phyloP scores from a whole-genome alignment of 768 basidiomycete species.

The Hemileccinum impolitum region DNA sequence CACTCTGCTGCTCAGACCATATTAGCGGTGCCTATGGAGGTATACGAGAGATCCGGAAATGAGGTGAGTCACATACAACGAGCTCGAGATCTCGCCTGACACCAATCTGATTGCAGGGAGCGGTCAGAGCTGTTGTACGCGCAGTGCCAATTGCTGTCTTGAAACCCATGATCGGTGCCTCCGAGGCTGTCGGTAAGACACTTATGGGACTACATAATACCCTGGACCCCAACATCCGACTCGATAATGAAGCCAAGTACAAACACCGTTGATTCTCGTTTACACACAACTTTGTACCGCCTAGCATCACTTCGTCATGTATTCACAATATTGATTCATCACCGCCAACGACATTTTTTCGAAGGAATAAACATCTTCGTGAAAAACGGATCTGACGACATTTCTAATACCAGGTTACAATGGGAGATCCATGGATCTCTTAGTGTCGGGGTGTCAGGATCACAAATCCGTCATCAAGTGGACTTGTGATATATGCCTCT shows the following conservation, averaged over 20 bases:
- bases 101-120: constrained; percentile 52
- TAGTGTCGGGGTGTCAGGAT: constrained; percentile 27
- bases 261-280: constrained; percentile 60
- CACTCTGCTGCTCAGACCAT: constrained; percentile 97
- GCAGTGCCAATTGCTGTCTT: constrained; percentile 97
- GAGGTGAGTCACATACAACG: constrained; percentile 52
- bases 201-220: constrained; percentile 91
- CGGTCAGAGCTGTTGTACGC: constrained; percentile 90
- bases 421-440: neutral
- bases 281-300: constrained; percentile 20
- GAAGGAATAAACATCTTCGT: neutral
- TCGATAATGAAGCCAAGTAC: constrained; percentile 92
- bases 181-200: constrained; percentile 95
- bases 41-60: constrained; percentile 89
- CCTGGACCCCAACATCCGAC: constrained; percentile 78
- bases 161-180: constrained; percentile 97
- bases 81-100: neutral
- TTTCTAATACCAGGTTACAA: no score
- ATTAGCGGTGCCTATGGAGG: constrained; percentile 98
- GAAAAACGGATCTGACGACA: no score
- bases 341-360: neutral
- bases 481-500: constrained; percentile 31
- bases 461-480: constrained; percentile 28
- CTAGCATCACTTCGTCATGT: constrained; percentile 17
- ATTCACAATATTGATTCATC: constrained; percentile 1